Conservation (phyloP, 2,329 filamentous ascomycete genomes). For the Aureobasidium sp. region DNA sequence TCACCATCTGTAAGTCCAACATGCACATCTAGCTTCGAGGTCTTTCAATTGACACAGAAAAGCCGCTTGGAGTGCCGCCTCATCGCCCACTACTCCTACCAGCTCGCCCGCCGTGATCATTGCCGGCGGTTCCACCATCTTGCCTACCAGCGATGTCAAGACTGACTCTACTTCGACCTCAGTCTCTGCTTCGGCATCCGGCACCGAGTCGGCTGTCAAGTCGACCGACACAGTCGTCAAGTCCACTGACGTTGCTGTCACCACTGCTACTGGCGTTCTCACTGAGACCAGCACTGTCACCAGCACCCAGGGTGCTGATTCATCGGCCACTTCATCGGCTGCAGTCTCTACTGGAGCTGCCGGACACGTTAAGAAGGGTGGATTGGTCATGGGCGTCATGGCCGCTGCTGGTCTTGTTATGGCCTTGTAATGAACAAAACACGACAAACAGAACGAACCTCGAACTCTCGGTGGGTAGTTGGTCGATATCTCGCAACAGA, state of each 20-base stretch:
- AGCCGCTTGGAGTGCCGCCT: conserved; percentile 18
- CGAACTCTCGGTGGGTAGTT: too few relatives aligned
- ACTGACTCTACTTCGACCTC: conserved; percentile 15
- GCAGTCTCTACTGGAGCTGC: conserved; percentile 15
- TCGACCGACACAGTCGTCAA: conserved; percentile 1
- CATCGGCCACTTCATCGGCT: not conserved
- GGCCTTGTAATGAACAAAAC: not conserved
- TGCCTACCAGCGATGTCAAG: not conserved
- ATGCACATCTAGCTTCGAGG: not conserved
- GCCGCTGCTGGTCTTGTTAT: not conserved
- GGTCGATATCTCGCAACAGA: not conserved
- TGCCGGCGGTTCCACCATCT: not conserved
- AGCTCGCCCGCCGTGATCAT: not conserved
- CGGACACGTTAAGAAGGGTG: conserved; percentile 1
- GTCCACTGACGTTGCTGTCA: not conserved
- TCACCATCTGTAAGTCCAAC: conserved; percentile 24
- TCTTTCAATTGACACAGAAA: not conserved
- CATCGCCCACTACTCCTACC: conserved; percentile 17
- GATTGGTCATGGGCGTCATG: conserved; percentile 3
- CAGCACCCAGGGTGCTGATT: not conserved
- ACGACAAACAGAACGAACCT: too few relatives aligned
- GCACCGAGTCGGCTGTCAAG: not conserved
- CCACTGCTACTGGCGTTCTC: not conserved
- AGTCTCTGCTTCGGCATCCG: not conserved
- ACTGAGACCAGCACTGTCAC: not conserved